Percentiles rank a stretch among this genome's conserved stretches.
Conservation (phyloP, 495 filamentous ascomycete species). For the Tuber borchii region DNA sequence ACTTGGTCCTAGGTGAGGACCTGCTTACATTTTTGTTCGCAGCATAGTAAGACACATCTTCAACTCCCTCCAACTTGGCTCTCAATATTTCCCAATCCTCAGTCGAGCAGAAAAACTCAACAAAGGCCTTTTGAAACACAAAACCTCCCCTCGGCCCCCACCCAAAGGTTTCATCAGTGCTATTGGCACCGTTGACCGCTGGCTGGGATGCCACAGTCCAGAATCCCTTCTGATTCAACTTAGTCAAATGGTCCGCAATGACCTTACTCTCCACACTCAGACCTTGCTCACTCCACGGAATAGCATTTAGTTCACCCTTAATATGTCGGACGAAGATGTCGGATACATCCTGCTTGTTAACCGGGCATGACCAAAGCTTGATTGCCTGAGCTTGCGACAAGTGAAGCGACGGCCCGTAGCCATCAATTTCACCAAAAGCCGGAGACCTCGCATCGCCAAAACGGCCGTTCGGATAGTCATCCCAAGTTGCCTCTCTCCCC, state of each 20-base stretch:
- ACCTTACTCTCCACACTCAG: constrained; percentile 74
- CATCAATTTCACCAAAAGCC: constrained; percentile 92
- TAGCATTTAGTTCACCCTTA: constrained; percentile 61
- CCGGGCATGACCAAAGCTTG: constrained; percentile 75
- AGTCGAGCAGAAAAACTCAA: constrained; percentile 81
- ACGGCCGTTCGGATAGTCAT: constrained; percentile 95
- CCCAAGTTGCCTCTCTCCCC: constrained; percentile 94
- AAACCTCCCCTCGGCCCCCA: constrained; percentile 92
- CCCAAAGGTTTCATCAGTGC: constrained; percentile 72
- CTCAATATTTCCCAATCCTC: constrained; percentile 62
- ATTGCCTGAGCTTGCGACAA: constrained; percentile 70
- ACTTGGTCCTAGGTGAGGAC: neutral
- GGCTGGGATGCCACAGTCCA: constrained; percentile 98
- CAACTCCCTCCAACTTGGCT: constrained; percentile 52
- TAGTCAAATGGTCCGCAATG: constrained; percentile 66
- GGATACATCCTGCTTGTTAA: constrained; percentile 61
- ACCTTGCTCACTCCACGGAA: constrained; percentile 92
- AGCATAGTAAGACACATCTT: constrained; percentile 77
- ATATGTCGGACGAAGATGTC: constrained; percentile 73
- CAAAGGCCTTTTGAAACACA: constrained; percentile 96
- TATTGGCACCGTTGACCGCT: constrained; percentile 76
- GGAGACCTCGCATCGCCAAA: constrained; percentile 89
- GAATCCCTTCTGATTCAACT: constrained; percentile 76
- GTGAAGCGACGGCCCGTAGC: constrained; percentile 85
- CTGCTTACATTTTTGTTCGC: constrained; percentile 51